These are phyloP conservation scores for Alternaria sp. DNA, from an alignment of 2,329 filamentous ascomycete genomes.

Conservation along the genomic window DNA sequence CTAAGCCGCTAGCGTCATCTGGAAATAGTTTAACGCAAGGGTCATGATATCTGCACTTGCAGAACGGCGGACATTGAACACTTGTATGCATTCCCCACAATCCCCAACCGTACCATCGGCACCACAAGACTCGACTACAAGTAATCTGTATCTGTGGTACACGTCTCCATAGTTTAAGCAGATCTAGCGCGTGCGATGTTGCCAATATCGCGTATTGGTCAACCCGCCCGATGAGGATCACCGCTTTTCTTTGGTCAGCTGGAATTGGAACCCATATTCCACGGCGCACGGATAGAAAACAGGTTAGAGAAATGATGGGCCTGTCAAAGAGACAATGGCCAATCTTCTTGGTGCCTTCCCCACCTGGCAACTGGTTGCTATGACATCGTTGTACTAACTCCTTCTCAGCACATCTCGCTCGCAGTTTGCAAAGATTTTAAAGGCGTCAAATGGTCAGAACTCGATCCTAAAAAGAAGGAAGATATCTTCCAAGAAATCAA, in stretches of 20 bases:
- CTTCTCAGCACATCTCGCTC: constrained; percentile 8
- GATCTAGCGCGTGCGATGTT: constrained; percentile 2
- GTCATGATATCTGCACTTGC: background rate
- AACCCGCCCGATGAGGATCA: constrained; percentile 9
- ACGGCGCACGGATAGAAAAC: background rate
- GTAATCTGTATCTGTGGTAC: too few relatives aligned
- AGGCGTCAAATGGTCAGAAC: constrained; percentile 1
- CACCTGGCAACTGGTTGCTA: background rate
- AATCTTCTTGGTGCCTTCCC: constrained; percentile 7
- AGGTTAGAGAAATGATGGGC: constrained; percentile 3
- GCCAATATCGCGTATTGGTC: background rate
- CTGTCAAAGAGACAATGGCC: constrained; percentile 15
- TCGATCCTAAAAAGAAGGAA: background rate
- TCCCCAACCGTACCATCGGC: background rate
- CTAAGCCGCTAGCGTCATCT: constrained; percentile 1
- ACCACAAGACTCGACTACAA: background rate
- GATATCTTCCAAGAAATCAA: background rate
- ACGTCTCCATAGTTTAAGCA: background rate
- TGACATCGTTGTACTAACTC: background rate
- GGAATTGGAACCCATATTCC: constrained; percentile 1
- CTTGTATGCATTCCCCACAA: background rate
- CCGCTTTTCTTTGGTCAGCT: constrained; percentile 2
- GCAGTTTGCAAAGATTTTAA: constrained; percentile 9
- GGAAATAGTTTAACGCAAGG: constrained; percentile 3
- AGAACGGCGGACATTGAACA: background rate